Conservation (phyloP, 768 basidiomycete species). For the Arthromyces matolae region DNA sequence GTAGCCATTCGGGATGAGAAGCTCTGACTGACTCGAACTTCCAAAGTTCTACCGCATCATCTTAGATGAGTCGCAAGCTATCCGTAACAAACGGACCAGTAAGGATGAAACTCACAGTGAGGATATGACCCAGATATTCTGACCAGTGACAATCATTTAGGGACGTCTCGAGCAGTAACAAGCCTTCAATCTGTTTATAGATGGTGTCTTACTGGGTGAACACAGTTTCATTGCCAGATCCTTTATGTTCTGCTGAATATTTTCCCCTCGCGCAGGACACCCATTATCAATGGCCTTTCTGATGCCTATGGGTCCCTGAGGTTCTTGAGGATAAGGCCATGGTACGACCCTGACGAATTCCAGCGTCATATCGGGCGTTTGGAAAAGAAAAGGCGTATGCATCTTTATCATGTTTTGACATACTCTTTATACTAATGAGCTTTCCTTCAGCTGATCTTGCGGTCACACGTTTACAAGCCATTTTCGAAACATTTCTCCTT, state of each 20-base stretch:
- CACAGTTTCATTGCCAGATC: constrained; percentile 8
- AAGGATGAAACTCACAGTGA: constrained; percentile 11
- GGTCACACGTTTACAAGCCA: constrained; percentile 53
- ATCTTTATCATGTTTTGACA: not conserved
- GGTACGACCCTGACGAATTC: constrained; percentile 44
- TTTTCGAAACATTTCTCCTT: constrained; percentile 50
- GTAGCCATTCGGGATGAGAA: not conserved
- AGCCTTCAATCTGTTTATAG: constrained; percentile 50
- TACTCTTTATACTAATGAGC: too few species aligned
- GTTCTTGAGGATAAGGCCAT: constrained; percentile 42
- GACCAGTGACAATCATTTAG: constrained; percentile 31
- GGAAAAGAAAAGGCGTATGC: constrained; percentile 50
- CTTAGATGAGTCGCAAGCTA: constrained; percentile 55
- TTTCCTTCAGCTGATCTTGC: constrained; percentile 44
- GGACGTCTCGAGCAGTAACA: constrained; percentile 51
- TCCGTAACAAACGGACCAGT: constrained; percentile 50
- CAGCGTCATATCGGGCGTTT: constrained; percentile 31
- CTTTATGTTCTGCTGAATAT: not conserved
- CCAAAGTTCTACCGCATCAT: constrained; percentile 51
- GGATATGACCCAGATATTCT: not conserved
- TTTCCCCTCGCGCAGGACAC: constrained; percentile 38
- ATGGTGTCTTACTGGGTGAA: constrained; percentile 65
- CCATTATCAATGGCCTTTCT: constrained; percentile 56
- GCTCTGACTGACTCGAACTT: constrained; percentile 29
- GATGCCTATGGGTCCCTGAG: constrained; percentile 51